Base-by-base conservation (phyloP, 805 yeast genomes). In the Ogataea pini region DNA sequence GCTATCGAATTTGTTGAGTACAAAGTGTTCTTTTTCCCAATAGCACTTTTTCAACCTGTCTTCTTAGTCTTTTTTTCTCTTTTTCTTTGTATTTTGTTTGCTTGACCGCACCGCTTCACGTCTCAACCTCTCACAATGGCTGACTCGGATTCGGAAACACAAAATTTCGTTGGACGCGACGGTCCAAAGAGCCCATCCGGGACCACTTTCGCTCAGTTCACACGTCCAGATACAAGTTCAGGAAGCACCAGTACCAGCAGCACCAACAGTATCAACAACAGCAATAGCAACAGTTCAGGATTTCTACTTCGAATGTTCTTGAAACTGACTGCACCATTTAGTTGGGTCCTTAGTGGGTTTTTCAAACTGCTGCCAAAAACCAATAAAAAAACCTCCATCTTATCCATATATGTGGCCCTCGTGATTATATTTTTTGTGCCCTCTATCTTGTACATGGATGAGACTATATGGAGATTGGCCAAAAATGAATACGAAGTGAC, bases 401-500 rank as follows among this genome's bases (percentile, higher is more conserved):
- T 58, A 16, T 22, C 51, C 18, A 18, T 56, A 9, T 55, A 58
- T 33, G 18, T 58, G 18, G 36, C 44, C 0, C 44, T 58, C n/a
- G 27, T 55, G 4, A 13, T 52, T 19, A 29, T 54, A 4, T 48
- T 58, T 36, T 41, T 55, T 13, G 32, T 56, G 20, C 60, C 60
- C 45, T 48, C 49, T 13, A 32, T 58, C 17, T 27, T 58, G 14
- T 56, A 54, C 16, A 18, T 58, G 40, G 62, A 56, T 32, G 44
- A 42, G 22, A 40, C 50, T 34, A 51, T 58, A 13, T 42, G 45
- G 22, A 17, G 36, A 8, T 37, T 49, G 36, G 40, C 48, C 14
- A 25, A 31, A 3, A 34, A 28, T 20, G 45, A 46, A 20, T 45
- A 43, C 17, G 55, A 54, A 44, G 51, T 54, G 17, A 49, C 52